Conservation (phyloP, 345 rosid species). For the Reutealis trisperma region DNA sequence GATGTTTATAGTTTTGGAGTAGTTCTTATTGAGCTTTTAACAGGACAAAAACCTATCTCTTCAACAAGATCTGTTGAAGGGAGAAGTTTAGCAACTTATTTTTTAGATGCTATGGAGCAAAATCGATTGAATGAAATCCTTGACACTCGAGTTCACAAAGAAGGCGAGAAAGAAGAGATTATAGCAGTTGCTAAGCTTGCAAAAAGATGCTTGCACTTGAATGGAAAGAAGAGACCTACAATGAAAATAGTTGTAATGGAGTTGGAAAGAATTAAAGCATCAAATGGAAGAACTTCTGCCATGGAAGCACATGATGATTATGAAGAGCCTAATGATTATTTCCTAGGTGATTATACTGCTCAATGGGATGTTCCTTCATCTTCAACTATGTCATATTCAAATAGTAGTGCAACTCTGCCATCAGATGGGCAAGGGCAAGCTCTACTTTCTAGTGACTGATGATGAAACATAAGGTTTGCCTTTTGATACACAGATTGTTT, state of each 20-base stretch:
- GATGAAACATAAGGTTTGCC: too few relatives aligned
- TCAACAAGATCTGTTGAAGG: background rate
- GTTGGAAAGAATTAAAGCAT: background rate
- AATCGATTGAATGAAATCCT: background rate
- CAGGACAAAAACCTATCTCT: background rate
- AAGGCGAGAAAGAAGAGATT: background rate
- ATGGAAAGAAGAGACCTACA: too few relatives aligned
- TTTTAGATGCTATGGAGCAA: background rate
- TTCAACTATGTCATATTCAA: background rate
- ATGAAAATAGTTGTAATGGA: background rate
- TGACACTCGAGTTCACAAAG: background rate
- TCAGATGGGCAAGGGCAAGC: background rate
- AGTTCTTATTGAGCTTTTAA: background rate
- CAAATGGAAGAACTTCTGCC: background rate
- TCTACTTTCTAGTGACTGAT: background rate
- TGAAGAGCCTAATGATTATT: background rate
- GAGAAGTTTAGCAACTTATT: background rate
- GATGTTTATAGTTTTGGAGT: background rate
- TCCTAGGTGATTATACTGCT: background rate
- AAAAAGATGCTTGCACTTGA: conserved; percentile 1
- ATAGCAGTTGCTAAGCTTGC: background rate
- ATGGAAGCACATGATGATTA: background rate
- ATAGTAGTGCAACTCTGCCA: background rate
- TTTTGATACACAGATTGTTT: too few relatives aligned
- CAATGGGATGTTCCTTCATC: background rate